Evolutionary conservation across 176 grass and related monocot species (phyloP).

Genomic region (Juncus effusus): DNA sequence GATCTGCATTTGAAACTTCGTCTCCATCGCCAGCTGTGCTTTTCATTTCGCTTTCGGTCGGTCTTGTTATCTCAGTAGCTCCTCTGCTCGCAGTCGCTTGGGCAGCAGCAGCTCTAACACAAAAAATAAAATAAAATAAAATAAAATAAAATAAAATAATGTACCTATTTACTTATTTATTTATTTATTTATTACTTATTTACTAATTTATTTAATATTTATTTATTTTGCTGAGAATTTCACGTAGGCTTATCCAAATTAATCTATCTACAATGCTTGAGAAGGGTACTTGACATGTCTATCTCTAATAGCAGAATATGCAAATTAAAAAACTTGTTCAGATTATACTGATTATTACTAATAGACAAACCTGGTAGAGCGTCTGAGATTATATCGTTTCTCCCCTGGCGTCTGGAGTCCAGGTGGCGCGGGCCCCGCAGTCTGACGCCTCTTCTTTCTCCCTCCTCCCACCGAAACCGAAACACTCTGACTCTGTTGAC

Average conservation of each 20-base stretch:
- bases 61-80: slow-evolving; percentile 12
- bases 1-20: slow-evolving; percentile 12
- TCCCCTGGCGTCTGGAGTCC: slow-evolving; percentile 17
- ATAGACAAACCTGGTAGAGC: slow-evolving; percentile 23
- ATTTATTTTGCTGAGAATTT: too few relatives aligned
- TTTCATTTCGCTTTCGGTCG: slow-evolving; percentile 4
- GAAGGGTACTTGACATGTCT: too few relatives aligned
- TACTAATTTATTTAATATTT: too few relatives aligned
- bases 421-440: background rate
- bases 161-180: too few relatives aligned
- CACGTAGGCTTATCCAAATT: too few relatives aligned
- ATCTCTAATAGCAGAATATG: too few relatives aligned
- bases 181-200: too few relatives aligned
- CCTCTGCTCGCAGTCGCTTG: slow-evolving; percentile 22
- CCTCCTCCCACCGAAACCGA: slow-evolving; percentile 11
- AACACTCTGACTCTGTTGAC: background rate
- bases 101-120: background rate
- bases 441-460: slow-evolving; percentile 22
- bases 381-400: slow-evolving; percentile 25
- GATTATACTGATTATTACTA: too few relatives aligned
- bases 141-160: too few relatives aligned
- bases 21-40: slow-evolving; percentile 20
- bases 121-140: too few relatives aligned
- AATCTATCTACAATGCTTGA: too few relatives aligned
- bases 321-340: too few relatives aligned